phyloP scores from a whole-genome alignment of 306 rosid species.

The Rosa lucieae region DNA sequence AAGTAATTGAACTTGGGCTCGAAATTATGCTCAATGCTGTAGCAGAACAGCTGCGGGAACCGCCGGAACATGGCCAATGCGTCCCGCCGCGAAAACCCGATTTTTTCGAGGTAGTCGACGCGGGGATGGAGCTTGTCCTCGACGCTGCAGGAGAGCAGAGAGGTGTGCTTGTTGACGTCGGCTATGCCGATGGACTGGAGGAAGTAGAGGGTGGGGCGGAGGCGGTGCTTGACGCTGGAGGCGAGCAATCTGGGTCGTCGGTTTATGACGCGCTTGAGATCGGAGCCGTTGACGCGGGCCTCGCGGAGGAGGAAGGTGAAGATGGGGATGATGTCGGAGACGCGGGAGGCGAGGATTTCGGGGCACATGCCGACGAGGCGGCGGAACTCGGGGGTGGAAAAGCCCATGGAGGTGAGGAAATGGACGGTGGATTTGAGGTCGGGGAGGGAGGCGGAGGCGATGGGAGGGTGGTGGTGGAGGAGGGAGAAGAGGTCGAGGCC shows the following conservation, averaged over 20 bases:
- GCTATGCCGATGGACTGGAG: slow-evolving; percentile 81
- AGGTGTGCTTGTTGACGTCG: slow-evolving; percentile 63
- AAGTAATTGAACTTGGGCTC: slow-evolving; percentile 88
- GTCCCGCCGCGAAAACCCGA: slow-evolving; percentile 71
- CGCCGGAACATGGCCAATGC: slow-evolving; percentile 55
- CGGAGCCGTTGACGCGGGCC: slow-evolving; percentile 51
- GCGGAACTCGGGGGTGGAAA: slow-evolving; percentile 60
- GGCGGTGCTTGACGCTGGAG: slow-evolving; percentile 59
- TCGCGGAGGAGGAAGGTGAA: slow-evolving; percentile 79
- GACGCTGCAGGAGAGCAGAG: slow-evolving; percentile 71
- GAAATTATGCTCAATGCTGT: slow-evolving; percentile 59
- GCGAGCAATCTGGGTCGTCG: slow-evolving; percentile 85
- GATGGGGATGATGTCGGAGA: slow-evolving; percentile 55
- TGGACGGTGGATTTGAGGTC: slow-evolving; percentile 64
- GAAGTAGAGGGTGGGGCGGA: slow-evolving; percentile 90
- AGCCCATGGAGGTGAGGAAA: slow-evolving; percentile 51
- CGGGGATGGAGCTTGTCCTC: slow-evolving; percentile 77
- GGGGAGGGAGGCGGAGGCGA: slow-evolving; percentile 51
- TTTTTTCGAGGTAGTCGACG: slow-evolving; percentile 65
- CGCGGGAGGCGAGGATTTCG: slow-evolving; percentile 57
- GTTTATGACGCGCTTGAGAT: slow-evolving; percentile 57
- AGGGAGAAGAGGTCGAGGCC: slow-evolving; percentile 77
- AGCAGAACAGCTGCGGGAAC: slow-evolving; percentile 82
- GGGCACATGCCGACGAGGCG: slow-evolving; percentile 82
- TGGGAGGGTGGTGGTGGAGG: slow-evolving; percentile 58